phyloP scores from a whole-genome alignment of 1,284 basidiomycete species.

The Erythrobasidium hasegawianum region DNA sequence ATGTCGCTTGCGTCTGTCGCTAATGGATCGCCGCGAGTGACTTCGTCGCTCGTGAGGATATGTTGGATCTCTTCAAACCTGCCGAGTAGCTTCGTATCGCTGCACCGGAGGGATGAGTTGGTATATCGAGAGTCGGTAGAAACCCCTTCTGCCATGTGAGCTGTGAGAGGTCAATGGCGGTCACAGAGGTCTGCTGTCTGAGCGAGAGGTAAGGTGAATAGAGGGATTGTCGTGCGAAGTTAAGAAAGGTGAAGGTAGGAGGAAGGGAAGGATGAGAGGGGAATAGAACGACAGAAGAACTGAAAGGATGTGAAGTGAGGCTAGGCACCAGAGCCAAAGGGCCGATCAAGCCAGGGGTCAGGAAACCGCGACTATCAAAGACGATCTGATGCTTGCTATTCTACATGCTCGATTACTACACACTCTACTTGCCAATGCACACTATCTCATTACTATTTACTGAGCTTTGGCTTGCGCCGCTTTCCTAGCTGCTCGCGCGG shows the following conservation, averaged over 20 bases:
- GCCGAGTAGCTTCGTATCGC: neutral
- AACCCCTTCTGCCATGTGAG: neutral
- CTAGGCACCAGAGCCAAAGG: too few relatives aligned
- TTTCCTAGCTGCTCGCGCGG: neutral
- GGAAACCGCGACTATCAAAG: too few relatives aligned
- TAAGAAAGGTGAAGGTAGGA: neutral
- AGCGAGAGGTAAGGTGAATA: neutral
- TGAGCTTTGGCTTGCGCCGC: neutral
- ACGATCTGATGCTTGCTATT: too few relatives aligned
- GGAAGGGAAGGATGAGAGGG: neutral
- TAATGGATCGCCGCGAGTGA: neutral
- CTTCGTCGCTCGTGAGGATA: constrained; percentile 16
- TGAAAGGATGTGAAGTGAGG: neutral
- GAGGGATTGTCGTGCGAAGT: neutral
- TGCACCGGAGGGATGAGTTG: neutral
- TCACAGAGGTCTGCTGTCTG: neutral
- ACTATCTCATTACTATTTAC: neutral
- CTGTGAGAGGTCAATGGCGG: neutral
- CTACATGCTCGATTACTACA: too few relatives aligned
- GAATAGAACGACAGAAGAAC: neutral
- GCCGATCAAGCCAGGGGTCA: too few relatives aligned
- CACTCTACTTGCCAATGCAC: neutral
- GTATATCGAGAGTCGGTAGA: neutral
- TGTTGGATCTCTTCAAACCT: constrained; percentile 18
- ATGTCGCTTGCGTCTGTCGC: neutral